Conservation (phyloP, 202 grass and related monocot species). For the Dendrocalamus latiflorus region DNA sequence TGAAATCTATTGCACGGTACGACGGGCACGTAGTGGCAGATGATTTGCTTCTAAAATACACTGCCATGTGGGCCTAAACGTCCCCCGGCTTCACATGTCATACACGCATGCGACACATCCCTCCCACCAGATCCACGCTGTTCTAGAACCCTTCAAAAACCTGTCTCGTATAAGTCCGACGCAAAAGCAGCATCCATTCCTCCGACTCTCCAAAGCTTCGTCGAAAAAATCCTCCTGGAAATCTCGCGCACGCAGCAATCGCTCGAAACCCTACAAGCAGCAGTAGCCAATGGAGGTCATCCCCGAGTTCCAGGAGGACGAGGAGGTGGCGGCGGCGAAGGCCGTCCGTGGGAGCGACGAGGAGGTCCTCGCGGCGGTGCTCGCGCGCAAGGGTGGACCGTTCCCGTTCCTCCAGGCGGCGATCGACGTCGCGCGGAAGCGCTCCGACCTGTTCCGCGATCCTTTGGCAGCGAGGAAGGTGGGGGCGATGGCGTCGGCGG, state of each 20-base stretch:
- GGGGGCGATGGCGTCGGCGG: constrained; percentile 12
- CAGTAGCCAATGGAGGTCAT: constrained; percentile 32
- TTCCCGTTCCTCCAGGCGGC: constrained; percentile 39
- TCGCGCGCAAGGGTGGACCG: constrained; percentile 36
- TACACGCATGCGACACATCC: background rate
- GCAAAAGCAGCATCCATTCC: background rate
- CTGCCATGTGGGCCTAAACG: background rate
- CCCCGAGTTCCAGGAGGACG: constrained; percentile 36
- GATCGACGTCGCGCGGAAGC: constrained; percentile 37
- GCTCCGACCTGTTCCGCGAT: constrained; percentile 41
- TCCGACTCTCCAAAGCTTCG: background rate
- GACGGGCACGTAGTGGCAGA: no score
- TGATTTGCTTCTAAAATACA: background rate
- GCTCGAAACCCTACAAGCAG: background rate
- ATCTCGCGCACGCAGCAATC: background rate
- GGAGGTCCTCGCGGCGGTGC: constrained; percentile 26
- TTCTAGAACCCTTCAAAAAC: background rate
- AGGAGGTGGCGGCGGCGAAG: background rate
- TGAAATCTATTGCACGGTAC: no score
- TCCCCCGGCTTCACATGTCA: background rate
- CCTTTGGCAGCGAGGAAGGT: constrained; percentile 14
- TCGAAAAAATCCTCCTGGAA: no score
- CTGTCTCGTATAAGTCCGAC: no score
- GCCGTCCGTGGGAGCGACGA: constrained; percentile 18
- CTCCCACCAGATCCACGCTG: background rate